Evolutionary conservation across 2,329 filamentous ascomycete species (phyloP).

Genomic region (Talaromyces rugulosus): DNA sequence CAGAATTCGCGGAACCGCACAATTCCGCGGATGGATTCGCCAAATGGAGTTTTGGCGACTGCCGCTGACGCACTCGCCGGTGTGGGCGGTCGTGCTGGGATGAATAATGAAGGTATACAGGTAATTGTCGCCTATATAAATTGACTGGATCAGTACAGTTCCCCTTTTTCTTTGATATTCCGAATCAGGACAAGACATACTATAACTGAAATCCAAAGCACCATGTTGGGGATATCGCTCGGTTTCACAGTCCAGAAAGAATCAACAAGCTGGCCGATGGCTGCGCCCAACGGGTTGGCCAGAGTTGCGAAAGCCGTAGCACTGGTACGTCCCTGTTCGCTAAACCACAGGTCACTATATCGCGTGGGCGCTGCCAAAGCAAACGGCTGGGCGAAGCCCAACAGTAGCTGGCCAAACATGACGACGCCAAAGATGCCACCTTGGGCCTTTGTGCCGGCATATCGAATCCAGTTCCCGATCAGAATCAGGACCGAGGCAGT

Average conservation of each 20-base stretch:
- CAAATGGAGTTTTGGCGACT: conserved; percentile 50
- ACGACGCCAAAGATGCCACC: conserved; percentile 68
- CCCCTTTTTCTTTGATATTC: not conserved
- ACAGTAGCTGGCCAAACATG: conserved; percentile 89
- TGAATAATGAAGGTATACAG: conserved; percentile 72
- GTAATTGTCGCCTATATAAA: conserved; percentile 56
- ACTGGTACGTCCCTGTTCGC: conserved; percentile 72
- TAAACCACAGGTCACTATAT: conserved; percentile 95
- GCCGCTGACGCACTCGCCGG: conserved; percentile 67
- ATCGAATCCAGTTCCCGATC: conserved; percentile 86
- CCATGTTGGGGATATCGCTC: conserved; percentile 69
- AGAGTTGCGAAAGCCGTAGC: conserved; percentile 82
- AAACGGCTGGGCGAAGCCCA: conserved; percentile 86
- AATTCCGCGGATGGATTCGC: conserved; percentile 53
- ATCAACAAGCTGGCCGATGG: conserved; percentile 79
- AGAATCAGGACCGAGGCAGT: conserved; percentile 69
- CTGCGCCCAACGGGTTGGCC: conserved; percentile 86
- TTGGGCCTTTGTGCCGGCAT: conserved; percentile 59
- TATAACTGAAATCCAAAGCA: conserved; percentile 80
- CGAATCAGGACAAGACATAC: conserved; percentile 44
- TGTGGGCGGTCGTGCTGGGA: conserved; percentile 71
- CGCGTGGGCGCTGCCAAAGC: conserved; percentile 82
- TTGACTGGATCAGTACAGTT: not conserved
- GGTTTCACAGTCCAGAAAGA: conserved; percentile 67
- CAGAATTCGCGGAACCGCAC: conserved; percentile 66